These are phyloP conservation scores for Hevea brasiliensis DNA, from an alignment of 345 rosid species.

Conservation along the genomic window DNA sequence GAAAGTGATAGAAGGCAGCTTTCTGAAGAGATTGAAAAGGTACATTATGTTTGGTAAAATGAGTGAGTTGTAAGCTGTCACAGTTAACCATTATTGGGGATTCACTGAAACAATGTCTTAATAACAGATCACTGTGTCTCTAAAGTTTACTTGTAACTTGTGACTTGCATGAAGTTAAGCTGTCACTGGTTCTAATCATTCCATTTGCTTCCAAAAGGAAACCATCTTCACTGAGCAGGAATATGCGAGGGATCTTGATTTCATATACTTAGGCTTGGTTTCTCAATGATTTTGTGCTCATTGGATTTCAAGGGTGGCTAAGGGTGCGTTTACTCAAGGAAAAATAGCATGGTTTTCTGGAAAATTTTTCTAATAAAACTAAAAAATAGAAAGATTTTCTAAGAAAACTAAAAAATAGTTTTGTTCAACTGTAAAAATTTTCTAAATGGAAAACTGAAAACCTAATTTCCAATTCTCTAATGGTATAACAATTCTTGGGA, in stretches of 20 bases:
- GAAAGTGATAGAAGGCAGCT: slow-evolving; percentile 68
- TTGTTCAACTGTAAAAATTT: too few relatives aligned
- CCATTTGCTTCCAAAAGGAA: background rate
- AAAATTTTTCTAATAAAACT: too few relatives aligned
- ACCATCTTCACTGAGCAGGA: background rate
- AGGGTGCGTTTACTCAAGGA: too few relatives aligned
- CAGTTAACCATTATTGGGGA: background rate
- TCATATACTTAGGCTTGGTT: background rate
- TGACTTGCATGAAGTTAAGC: background rate
- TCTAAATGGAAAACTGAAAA: too few relatives aligned
- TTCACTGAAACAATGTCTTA: background rate
- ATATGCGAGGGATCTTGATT: background rate
- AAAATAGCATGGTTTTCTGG: too few relatives aligned
- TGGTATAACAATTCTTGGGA: too few relatives aligned
- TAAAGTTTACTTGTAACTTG: background rate
- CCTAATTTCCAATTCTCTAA: too few relatives aligned
- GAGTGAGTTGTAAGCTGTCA: background rate
- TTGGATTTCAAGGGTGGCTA: background rate
- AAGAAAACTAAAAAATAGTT: too few relatives aligned
- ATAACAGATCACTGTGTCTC: background rate
- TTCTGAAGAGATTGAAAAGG: slow-evolving; percentile 74
- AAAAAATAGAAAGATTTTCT: too few relatives aligned
- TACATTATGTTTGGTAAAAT: slow-evolving; percentile 11
- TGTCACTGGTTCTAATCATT: background rate
- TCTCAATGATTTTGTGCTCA: background rate